Percentiles rank a stretch among this genome's conserved stretches.
Conservation (phyloP, 2,329 filamentous ascomycete genomes). For the Diplodia scrobiculata region DNA sequence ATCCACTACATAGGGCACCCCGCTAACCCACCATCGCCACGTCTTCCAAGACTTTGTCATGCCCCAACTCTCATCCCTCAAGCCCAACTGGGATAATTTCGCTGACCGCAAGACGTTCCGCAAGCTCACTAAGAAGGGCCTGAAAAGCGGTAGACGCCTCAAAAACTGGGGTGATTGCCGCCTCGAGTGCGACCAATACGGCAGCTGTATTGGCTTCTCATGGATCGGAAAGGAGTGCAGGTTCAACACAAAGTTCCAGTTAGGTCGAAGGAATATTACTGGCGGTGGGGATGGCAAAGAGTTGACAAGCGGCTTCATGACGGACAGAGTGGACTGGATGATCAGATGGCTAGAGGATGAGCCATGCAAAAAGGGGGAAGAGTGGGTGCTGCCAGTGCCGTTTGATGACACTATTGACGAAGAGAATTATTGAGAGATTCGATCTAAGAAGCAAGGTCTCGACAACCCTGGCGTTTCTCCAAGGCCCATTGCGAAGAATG, state of each 20-base stretch:
- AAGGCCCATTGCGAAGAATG: too few species aligned
- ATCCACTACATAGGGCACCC: conserved; percentile 35
- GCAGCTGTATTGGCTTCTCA: conserved; percentile 42
- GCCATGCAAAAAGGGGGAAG: not conserved
- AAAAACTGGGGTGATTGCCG: conserved; percentile 38
- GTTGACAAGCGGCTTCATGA: conserved; percentile 24
- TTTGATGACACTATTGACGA: not conserved
- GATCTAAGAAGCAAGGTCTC: not conserved
- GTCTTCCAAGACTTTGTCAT: conserved; percentile 42
- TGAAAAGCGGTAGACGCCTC: conserved; percentile 13
- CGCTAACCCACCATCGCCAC: conserved; percentile 43
- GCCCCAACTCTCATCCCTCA: conserved; percentile 35
- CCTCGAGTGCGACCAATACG: conserved; percentile 40
- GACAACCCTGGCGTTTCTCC: too few species aligned
- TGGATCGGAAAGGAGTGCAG: conserved; percentile 31
- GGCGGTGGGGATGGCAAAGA: not conserved
- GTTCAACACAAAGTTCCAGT: conserved; percentile 1
- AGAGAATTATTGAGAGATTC: not conserved
- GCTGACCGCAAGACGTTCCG: conserved; percentile 29
- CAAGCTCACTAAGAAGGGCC: conserved; percentile 11
- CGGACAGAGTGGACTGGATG: conserved; percentile 25
- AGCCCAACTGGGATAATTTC: conserved; percentile 43
- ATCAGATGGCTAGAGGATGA: conserved; percentile 19
- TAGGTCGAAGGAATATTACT: not conserved
- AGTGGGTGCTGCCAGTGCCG: conserved; percentile 10